Percentiles rank a stretch among this genome's conserved stretches.
These are phyloP conservation scores for Jaltomata sinuosa DNA, from an alignment of 257 asterid genomes.

Conservation along the genomic window DNA sequence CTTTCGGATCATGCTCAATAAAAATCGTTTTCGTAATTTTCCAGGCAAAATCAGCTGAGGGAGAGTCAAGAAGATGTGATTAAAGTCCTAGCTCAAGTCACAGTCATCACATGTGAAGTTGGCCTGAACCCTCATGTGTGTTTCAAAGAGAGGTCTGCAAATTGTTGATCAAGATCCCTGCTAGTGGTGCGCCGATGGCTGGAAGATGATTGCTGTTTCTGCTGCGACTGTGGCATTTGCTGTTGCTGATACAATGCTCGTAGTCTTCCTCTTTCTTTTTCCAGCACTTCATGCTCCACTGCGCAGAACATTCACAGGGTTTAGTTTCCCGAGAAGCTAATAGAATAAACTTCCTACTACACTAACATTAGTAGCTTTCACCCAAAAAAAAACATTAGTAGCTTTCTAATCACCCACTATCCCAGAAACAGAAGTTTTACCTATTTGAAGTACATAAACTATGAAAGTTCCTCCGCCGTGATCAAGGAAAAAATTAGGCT, in stretches of 20 bases:
- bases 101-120: slow-evolving; percentile 43
- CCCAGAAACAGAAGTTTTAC: neutral
- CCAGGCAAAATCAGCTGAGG: slow-evolving; percentile 24
- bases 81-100: slow-evolving; percentile 12
- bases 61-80: slow-evolving; percentile 7
- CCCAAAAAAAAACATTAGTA: neutral
- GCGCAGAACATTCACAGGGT: slow-evolving; percentile 19
- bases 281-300: slow-evolving; percentile 85
- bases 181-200: slow-evolving; percentile 58
- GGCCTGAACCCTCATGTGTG: slow-evolving; percentile 60
- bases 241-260: slow-evolving; percentile 52
- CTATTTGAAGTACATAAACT: neutral
- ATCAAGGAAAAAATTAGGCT: neutral
- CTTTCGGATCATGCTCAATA: slow-evolving; percentile 9
- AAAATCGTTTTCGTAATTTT: slow-evolving; percentile 9
- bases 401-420: neutral
- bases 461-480: neutral
- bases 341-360: neutral
- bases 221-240: slow-evolving; percentile 25
- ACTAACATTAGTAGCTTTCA: neutral
- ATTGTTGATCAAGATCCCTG: slow-evolving; percentile 69
- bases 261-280: slow-evolving; percentile 75
- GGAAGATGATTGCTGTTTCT: slow-evolving; percentile 27
- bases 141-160: slow-evolving; percentile 66
- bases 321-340: neutral